Evolutionary conservation across 352 stramenopile genomes (phyloP).

Genomic region (Halophytophthora polymorphica): DNA sequence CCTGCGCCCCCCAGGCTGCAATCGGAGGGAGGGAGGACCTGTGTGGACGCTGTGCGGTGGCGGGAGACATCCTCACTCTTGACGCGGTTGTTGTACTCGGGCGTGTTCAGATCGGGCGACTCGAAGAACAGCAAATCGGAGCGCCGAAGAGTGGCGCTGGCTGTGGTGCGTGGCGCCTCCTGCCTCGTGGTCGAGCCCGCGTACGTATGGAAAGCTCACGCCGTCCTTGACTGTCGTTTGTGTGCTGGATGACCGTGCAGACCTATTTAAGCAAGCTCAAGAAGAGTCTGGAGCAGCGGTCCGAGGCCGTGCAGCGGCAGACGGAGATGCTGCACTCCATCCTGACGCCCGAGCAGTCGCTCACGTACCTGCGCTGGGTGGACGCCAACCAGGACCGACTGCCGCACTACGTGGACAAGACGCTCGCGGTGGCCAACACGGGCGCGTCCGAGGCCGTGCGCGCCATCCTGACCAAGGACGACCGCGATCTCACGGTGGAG

Average conservation of each 20-base stretch:
- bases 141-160: constrained; percentile 73
- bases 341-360: constrained; percentile 78
- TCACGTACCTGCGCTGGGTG: constrained; percentile 83
- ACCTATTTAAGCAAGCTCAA: constrained; percentile 90
- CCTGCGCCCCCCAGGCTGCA: no score
- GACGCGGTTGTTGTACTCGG: neutral
- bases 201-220: no score
- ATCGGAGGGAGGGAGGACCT: no score
- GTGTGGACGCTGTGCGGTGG: no score
- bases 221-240: neutral
- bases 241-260: constrained; percentile 32
- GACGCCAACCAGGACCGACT: constrained; percentile 74
- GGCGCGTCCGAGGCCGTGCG: constrained; percentile 59
- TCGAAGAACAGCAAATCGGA: constrained; percentile 84
- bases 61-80: constrained; percentile 6
- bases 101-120: constrained; percentile 50
- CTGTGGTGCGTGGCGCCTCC: constrained; percentile 51
- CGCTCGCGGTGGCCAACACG: constrained; percentile 45
- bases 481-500: constrained; percentile 85
- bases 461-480: constrained; percentile 79
- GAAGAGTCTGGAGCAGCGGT: constrained; percentile 74
- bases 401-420: constrained; percentile 64
- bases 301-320: constrained; percentile 75
- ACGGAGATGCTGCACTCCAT: constrained; percentile 84
- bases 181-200: neutral